Base-by-base conservation (phyloP, 768 basidiomycete genomes). In the Collybia sp. region DNA sequence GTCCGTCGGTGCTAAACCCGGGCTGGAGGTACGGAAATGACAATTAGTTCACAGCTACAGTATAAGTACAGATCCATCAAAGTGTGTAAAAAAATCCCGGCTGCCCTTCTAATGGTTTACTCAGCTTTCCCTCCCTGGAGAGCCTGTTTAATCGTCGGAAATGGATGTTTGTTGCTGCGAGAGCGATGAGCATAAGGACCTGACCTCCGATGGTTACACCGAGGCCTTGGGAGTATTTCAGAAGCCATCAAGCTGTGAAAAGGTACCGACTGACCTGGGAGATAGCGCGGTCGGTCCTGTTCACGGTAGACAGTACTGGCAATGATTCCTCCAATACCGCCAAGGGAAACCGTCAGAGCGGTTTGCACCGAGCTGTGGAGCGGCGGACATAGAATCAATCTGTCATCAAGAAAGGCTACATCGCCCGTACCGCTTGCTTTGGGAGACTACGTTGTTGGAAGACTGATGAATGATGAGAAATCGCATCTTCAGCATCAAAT, bases 381-480 rank as follows among this genome's bases (percentile, higher is more conserved):
- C 12, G 45, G 32, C 19, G 1, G 9, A 15, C 35, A 44, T 33
- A 34, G 43, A 18, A 16, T 31, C 20, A 13, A 33, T 33, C 15
- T 32, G 13, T 36, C 44, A 12, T 34, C 25, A 17, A 19, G 30
- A 42, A 15, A 1, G 43, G 20, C 11, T 45, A 39, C n/a, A 18
- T n/a, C n/a, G n/a, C 30, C 36, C 47, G 20, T 44, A 67, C 67
- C 62, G 63, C 59, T 74, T 75, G 44, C 70, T 72, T 44, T 75
- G 73, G 12, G 72, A 70, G 9, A 72, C 71, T 5, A 75, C 72
- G 50, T 77, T 77, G 50, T 75, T 75, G 5, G 70, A 63, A 37
- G 62, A 59, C 66, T 71, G 43, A 15, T 15, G 25, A 15, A 35
- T n/a, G 30, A 8, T n/a, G 15, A 40, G 20, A 19, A 34, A 31